Evolutionary conservation across 106 monocot genomes (phyloP), one percentile per base, ranked within the genome.

Genomic region (Acorus gramineus): DNA sequence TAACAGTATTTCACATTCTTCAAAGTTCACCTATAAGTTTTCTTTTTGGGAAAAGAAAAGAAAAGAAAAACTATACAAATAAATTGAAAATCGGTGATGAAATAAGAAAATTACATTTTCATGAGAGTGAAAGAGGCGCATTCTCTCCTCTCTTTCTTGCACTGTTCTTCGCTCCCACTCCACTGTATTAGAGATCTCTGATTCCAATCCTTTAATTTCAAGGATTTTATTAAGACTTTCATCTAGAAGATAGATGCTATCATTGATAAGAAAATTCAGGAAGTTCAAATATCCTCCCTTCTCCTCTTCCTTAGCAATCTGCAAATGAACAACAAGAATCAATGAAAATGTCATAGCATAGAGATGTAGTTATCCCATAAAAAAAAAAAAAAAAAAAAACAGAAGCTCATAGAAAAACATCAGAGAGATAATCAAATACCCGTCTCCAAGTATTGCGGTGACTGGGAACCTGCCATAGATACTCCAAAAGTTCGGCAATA

Each of bases 231-330:
- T 96, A 5, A 96, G 85, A 75, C 96, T 96, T 81, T 96, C 96
- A 65, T 96, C 96, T 62, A 96, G 91, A 83, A 96, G 96, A 81
- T 83, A 96, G 55, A 96, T 96, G 75, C 96, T 96, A 83, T 96
- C 96, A 67, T 96, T 96, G 68, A 91, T 81, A 50, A 96, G 85
- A 63, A 96, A 96, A 65, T 96, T 96, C 73, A 96, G 74, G 61
- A 96, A 96, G 71, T 91, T 96, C 68, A 96, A 72, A 75, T 96
- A 96, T 4, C 85, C 91, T 53, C 96, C 96, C 81, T 96, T 96
- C 69, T 96, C 96, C 67, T 96, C 96, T 75, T 88, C 87, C 68
- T 64, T 91, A 57, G 91, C 96, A 77, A 96, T 96, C 96, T 96
- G 80, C 14, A 62, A 28, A 28, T 28, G 28, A 28, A 8, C 14